phyloP scores from a whole-genome alignment of 208 protist species.

The Leishmania braziliensis region DNA sequence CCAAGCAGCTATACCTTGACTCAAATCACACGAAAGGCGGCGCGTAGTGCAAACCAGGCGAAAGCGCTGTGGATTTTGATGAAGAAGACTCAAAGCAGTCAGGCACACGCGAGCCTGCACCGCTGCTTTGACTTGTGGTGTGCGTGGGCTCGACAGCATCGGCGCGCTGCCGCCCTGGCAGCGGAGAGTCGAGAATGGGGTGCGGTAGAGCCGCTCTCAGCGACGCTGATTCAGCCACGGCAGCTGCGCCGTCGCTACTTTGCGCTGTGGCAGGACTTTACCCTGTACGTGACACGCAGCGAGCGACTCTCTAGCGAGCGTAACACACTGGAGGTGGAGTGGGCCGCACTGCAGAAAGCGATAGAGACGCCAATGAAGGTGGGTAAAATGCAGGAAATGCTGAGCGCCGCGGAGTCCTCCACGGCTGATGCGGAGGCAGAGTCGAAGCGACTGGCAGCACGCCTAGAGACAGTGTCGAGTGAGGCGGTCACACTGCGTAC shows the following conservation, averaged over 20 bases:
- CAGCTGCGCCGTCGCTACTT: conserved; percentile 49
- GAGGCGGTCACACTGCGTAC: conserved; percentile 35
- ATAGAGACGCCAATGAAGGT: conserved; percentile 37
- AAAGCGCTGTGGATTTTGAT: conserved; percentile 35
- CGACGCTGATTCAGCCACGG: conserved; percentile 32
- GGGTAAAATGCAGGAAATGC: conserved; percentile 32
- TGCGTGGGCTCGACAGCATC: conserved; percentile 2
- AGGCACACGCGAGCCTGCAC: conserved; percentile 8
- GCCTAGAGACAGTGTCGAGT: conserved; percentile 13
- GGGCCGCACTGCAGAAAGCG: conserved; percentile 46
- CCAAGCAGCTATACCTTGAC: conserved; percentile 10
- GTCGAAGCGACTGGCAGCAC: conserved; percentile 12
- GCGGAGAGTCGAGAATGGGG: conserved; percentile 15
- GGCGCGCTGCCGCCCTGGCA: neutral
- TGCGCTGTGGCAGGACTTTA: conserved; percentile 52
- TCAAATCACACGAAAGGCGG: conserved; percentile 1
- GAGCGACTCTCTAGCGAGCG: conserved; percentile 52
- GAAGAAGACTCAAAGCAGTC: conserved; percentile 17
- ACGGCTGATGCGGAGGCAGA: conserved; percentile 19
- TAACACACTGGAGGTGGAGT: conserved; percentile 60
- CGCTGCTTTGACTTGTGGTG: conserved; percentile 47
- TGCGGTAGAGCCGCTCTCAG: conserved; percentile 49
- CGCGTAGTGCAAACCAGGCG: conserved; percentile 16
- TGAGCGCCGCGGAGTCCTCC: conserved; percentile 30
- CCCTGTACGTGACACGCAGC: conserved; percentile 37